These are phyloP conservation scores for Fusarium annulatum DNA, from an alignment of 2,329 filamentous ascomycete genomes.

Conservation along the genomic window DNA sequence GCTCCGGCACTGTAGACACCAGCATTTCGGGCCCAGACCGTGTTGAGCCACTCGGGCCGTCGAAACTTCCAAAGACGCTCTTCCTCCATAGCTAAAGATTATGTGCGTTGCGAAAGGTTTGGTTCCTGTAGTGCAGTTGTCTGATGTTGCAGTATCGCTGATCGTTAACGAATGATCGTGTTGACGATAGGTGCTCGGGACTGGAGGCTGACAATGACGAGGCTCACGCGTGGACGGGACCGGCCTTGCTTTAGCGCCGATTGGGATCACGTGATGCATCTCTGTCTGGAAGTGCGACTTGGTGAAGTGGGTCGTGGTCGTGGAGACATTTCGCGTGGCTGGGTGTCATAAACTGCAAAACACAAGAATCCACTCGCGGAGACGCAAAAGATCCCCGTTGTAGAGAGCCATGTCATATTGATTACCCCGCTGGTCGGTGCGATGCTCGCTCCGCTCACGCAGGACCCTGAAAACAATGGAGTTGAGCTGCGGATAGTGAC, in stretches of 20 bases:
- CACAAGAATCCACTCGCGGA: constrained; percentile 35
- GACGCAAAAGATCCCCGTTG: constrained; percentile 28
- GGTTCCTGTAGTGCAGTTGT: neutral
- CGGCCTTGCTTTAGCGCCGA: constrained; percentile 29
- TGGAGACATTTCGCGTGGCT: constrained; percentile 24
- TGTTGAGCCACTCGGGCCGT: constrained; percentile 75
- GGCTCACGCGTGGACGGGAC: constrained; percentile 33
- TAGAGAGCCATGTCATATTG: constrained; percentile 30
- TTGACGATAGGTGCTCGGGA: constrained; percentile 23
- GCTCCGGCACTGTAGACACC: constrained; percentile 73
- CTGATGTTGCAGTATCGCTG: neutral
- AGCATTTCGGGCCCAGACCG: constrained; percentile 70
- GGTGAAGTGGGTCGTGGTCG: neutral
- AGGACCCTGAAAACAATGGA: constrained; percentile 32
- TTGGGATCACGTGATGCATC: constrained; percentile 25
- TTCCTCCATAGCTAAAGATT: constrained; percentile 64
- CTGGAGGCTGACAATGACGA: constrained; percentile 45
- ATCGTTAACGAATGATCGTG: constrained; percentile 22
- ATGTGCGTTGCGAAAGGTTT: neutral
- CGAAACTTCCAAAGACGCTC: constrained; percentile 75
- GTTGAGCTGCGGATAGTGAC: constrained; percentile 10
- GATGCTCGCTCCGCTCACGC: constrained; percentile 19
- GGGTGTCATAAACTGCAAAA: constrained; percentile 28
- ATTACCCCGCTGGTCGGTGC: constrained; percentile 38
- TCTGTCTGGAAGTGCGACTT: neutral